Evolutionary conservation across 257 asterid genomes (phyloP).

Genomic region (Jaltomata sinuosa): DNA sequence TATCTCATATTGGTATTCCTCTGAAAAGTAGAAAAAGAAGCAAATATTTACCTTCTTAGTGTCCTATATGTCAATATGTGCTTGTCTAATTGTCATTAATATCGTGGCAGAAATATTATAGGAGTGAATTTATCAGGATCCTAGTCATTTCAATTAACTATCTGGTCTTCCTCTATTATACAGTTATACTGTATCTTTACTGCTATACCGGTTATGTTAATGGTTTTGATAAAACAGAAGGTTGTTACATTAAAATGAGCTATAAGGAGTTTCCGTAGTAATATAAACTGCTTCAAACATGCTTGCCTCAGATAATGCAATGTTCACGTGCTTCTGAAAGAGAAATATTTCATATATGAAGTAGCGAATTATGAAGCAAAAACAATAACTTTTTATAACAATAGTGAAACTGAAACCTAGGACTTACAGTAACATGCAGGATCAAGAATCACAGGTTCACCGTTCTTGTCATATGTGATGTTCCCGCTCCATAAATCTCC

Average conservation of each 20-base stretch:
- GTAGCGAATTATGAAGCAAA: neutral
- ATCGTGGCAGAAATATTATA: neutral
- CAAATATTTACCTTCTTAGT: neutral
- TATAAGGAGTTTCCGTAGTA: neutral
- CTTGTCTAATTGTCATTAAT: neutral
- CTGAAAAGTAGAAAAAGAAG: neutral
- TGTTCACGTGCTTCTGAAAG: neutral
- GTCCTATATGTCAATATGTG: neutral
- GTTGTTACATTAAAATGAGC: neutral
- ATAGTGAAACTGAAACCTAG: neutral
- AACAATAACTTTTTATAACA: neutral
- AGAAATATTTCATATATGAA: neutral
- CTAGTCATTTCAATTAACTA: neutral
- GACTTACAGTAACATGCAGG: slow-evolving; percentile 94
- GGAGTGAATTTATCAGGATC: neutral
- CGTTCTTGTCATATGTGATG: slow-evolving; percentile 65
- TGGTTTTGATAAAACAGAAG: neutral
- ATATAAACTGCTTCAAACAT: neutral
- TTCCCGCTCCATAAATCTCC: slow-evolving; percentile 99
- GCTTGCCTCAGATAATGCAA: neutral
- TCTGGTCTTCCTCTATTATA: neutral
- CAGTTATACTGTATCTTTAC: neutral
- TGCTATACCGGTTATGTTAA: neutral
- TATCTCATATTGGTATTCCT: neutral
- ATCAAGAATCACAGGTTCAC: slow-evolving; percentile 92